A percentile compares a stretch with the other conserved stretches of the same genome.
phyloP scores from a whole-genome alignment of 2,329 filamentous ascomycete species.

The Metarhizium guizhouense region DNA sequence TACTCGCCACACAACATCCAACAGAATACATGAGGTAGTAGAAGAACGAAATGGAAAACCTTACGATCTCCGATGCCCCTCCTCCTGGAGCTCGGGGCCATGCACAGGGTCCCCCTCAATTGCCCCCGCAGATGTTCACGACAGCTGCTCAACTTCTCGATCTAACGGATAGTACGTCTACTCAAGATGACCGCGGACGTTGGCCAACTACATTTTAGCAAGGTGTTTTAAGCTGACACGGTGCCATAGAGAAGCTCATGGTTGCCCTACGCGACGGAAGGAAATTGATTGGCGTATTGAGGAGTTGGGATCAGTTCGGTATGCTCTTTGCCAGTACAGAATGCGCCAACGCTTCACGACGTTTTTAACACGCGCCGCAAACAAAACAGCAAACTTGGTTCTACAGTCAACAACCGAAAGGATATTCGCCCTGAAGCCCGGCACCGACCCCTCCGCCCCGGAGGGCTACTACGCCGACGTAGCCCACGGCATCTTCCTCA shows the following conservation, averaged over 20 bases:
- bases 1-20: conserved; percentile 5
- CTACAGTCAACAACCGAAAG: conserved; percentile 89
- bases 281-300: conserved; percentile 84
- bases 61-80: conserved; percentile 39
- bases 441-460: conserved; percentile 24
- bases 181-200: background rate
- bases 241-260: conserved; percentile 76
- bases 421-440: conserved; percentile 56
- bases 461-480: conserved; percentile 70
- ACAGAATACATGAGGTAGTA: conserved; percentile 16
- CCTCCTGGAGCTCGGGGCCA: conserved; percentile 16
- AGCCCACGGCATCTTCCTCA: conserved; percentile 76
- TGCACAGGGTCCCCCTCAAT: conserved; percentile 46
- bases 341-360: background rate
- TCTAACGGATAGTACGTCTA: conserved; percentile 81
- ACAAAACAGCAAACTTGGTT: conserved; percentile 71
- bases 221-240: conserved; percentile 12
- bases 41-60: conserved; percentile 39
- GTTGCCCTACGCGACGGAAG: conserved; percentile 85
- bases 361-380: background rate
- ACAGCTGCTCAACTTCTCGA: conserved; percentile 93
- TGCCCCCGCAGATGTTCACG: conserved; percentile 95
- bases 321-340: background rate
- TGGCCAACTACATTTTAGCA: background rate
- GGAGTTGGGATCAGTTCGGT: conserved; percentile 99